These are phyloP conservation scores for Trichoderma afroharzianum DNA, from an alignment of 2,329 filamentous ascomycete genomes.

Conservation along the genomic window DNA sequence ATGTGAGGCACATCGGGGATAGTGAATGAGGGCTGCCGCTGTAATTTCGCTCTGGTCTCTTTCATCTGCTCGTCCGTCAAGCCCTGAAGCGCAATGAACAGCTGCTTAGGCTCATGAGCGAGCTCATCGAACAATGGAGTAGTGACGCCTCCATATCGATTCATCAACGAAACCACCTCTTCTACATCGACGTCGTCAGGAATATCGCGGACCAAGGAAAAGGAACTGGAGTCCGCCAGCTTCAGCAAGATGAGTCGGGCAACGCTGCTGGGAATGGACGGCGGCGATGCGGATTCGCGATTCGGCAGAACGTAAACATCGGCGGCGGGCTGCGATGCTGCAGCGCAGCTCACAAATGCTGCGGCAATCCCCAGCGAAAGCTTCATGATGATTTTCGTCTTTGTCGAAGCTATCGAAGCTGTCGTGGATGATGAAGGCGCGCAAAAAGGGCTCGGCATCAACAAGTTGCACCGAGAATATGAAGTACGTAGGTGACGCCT, in stretches of 20 bases:
- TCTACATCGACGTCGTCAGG: constrained; percentile 38
- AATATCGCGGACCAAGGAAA: constrained; percentile 46
- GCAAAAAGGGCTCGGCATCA: constrained; percentile 27
- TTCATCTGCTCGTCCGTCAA: constrained; percentile 45
- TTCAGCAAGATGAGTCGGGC: constrained; percentile 58
- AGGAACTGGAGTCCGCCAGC: constrained; percentile 48
- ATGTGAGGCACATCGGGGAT: constrained; percentile 44
- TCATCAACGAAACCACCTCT: constrained; percentile 55
- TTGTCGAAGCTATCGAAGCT: constrained; percentile 35
- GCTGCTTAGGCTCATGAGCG: constrained; percentile 43
- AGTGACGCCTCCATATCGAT: constrained; percentile 54
- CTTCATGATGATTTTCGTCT: constrained; percentile 39
- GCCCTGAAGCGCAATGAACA: constrained; percentile 59
- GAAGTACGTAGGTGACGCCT: constrained; percentile 12
- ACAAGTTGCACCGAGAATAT: constrained; percentile 25
- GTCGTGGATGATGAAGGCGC: constrained; percentile 26
- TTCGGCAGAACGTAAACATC: constrained; percentile 52
- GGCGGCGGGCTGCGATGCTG: constrained; percentile 41
- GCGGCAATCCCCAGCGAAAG: constrained; percentile 39
- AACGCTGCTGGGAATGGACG: constrained; percentile 49
- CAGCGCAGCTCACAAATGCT: constrained; percentile 37
- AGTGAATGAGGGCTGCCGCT: constrained; percentile 45
- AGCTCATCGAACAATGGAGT: constrained; percentile 47
- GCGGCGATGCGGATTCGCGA: constrained; percentile 29
- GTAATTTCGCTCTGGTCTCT: constrained; percentile 38